phyloP scores from a whole-genome alignment of 371 early-diverging fungal species.

The Mortierella polycephala region DNA sequence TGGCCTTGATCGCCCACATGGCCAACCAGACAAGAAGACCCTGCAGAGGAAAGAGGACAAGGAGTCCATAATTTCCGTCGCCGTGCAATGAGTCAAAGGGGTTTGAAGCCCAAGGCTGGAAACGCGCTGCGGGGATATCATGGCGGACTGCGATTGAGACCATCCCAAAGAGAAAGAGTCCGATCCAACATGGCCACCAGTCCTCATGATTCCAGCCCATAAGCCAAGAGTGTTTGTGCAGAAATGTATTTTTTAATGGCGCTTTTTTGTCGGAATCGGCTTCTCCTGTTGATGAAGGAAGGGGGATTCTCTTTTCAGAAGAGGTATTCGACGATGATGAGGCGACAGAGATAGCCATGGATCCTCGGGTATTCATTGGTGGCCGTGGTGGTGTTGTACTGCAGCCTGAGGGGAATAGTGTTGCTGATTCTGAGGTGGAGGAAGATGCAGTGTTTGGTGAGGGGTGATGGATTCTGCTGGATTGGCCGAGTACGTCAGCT shows the following conservation, averaged over 20 bases:
- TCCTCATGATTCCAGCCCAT: constrained; percentile 74
- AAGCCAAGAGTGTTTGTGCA: constrained; percentile 54
- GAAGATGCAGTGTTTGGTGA: background rate
- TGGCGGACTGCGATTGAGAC: constrained; percentile 60
- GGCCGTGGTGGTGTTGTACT: background rate
- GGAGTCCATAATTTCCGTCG: constrained; percentile 57
- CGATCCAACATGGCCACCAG: constrained; percentile 76
- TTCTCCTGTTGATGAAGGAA: background rate
- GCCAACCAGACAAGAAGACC: constrained; percentile 63
- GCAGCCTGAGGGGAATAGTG: background rate
- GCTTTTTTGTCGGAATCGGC: background rate
- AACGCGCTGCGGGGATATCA: constrained; percentile 61
- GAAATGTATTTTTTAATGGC: constrained; percentile 5
- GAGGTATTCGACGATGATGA: constrained; percentile 3
- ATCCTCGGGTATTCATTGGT: constrained; percentile 2
- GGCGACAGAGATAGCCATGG: constrained; percentile 26
- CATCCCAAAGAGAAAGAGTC: constrained; percentile 67
- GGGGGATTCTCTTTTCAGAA: constrained; percentile 4
- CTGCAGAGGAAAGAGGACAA: constrained; percentile 64
- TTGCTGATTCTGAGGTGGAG: background rate
- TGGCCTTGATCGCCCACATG: constrained; percentile 56
- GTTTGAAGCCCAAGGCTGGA: constrained; percentile 61
- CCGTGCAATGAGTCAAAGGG: constrained; percentile 65
- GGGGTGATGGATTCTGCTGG: background rate
- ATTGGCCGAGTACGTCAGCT: background rate